Conservation (phyloP, 768 basidiomycete genomes). For the Lactarius hengduanensis region DNA sequence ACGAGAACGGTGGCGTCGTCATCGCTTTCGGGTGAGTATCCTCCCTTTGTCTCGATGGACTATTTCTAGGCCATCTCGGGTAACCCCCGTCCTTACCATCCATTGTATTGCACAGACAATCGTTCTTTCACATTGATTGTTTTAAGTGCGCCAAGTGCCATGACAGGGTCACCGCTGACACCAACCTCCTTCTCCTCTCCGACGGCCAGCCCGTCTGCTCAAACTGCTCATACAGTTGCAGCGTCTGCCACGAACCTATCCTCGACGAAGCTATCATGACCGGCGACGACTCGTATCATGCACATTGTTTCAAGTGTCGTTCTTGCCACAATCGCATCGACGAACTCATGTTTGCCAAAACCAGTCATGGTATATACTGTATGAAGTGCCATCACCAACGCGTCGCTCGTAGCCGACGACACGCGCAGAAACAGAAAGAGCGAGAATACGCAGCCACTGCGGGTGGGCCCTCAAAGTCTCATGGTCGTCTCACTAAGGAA, state of each 20-base stretch:
- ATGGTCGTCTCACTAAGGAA: slow-evolving; percentile 33
- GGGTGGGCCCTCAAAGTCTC: slow-evolving; percentile 38
- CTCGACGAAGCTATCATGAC: slow-evolving; percentile 99
- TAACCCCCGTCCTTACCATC: background rate
- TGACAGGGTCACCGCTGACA: slow-evolving; percentile 91
- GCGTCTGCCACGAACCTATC: slow-evolving; percentile 90
- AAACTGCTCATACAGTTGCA: slow-evolving; percentile 93
- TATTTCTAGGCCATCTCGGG: background rate
- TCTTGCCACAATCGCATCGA: slow-evolving; percentile 94
- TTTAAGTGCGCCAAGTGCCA: slow-evolving; percentile 97
- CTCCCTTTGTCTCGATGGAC: slow-evolving; percentile 1
- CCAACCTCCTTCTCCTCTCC: slow-evolving; percentile 92
- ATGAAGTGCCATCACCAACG: slow-evolving; percentile 99
- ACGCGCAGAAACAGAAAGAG: slow-evolving; percentile 86
- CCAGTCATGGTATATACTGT: slow-evolving; percentile 96
- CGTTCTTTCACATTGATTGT: slow-evolving; percentile 92
- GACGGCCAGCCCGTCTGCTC: slow-evolving; percentile 98
- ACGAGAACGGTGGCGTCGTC: slow-evolving; percentile 80
- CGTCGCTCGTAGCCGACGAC: slow-evolving; percentile 87
- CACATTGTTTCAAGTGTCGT: slow-evolving; percentile 97
- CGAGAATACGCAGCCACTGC: slow-evolving; percentile 44
- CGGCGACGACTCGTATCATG: slow-evolving; percentile 97
- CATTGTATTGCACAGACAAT: slow-evolving; percentile 55
- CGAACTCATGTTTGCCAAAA: slow-evolving; percentile 98
- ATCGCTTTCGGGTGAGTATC: slow-evolving; percentile 85